These are phyloP conservation scores for Xylaria curta DNA, from an alignment of 495 filamentous ascomycete genomes.

Conservation along the genomic window DNA sequence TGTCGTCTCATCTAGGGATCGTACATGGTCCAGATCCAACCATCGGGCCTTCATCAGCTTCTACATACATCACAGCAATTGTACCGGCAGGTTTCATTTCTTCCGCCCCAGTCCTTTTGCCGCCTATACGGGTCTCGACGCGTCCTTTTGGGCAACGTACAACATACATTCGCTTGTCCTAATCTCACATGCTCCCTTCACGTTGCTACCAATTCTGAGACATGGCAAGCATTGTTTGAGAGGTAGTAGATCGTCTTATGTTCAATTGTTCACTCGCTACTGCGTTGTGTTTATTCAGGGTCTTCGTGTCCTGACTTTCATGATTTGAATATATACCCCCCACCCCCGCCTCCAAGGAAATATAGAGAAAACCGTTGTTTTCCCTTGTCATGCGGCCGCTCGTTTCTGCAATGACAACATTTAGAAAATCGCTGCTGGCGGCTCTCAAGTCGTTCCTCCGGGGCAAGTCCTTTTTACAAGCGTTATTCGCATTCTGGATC, in stretches of 20 bases:
- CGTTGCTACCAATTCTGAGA: conserved; percentile 32
- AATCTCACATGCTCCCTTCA: conserved; percentile 27
- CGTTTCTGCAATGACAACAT: conserved; percentile 54
- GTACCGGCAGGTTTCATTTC: conserved; percentile 45
- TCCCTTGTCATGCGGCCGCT: conserved; percentile 53
- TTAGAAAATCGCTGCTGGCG: conserved; percentile 50
- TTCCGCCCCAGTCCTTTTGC: conserved; percentile 41
- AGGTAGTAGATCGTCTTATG: conserved; percentile 15
- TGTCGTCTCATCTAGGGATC: conserved; percentile 34
- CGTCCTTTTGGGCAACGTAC: conserved; percentile 32
- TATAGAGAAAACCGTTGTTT: conserved; percentile 18
- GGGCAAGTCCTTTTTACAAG: conserved; percentile 58
- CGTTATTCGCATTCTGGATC: conserved; percentile 58
- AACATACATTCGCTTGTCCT: conserved; percentile 36
- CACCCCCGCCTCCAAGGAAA: conserved; percentile 25
- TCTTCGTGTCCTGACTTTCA: conserved; percentile 17
- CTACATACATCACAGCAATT: conserved; percentile 27
- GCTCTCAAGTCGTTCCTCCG: conserved; percentile 57
- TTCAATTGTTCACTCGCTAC: conserved; percentile 12
- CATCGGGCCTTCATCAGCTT: conserved; percentile 34
- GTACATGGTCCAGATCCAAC: conserved; percentile 43
- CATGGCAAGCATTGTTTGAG: conserved; percentile 38
- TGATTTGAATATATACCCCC: conserved; percentile 33
- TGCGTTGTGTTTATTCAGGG: conserved; percentile 19
- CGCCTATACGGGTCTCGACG: conserved; percentile 41